These are phyloP conservation scores for Barnettozyma populi DNA, from an alignment of 805 yeast genomes.

Conservation along the genomic window DNA sequence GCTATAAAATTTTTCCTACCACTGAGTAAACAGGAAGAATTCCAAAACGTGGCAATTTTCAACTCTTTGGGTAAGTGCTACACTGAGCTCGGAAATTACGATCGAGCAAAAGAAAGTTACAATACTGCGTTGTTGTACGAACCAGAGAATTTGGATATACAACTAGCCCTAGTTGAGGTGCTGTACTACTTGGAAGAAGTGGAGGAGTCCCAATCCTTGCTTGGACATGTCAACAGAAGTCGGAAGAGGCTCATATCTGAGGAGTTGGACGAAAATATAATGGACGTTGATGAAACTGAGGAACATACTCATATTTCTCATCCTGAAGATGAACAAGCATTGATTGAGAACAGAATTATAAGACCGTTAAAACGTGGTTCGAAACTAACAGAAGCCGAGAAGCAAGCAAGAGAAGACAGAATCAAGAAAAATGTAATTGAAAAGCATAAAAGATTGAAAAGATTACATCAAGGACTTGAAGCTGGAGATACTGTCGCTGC, in stretches of 20 bases:
- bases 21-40: conserved; percentile 50
- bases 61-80: conserved; percentile 69
- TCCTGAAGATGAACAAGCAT: conserved; percentile 14
- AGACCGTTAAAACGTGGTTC: conserved; percentile 27
- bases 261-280: conserved; percentile 12
- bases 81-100: conserved; percentile 64
- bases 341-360: conserved; percentile 18
- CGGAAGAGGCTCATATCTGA: conserved; percentile 24
- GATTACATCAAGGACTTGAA: conserved; percentile 45
- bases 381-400: conserved; percentile 38
- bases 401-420: conserved; percentile 47
- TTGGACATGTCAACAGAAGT: conserved; percentile 48
- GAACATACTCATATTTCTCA: neutral
- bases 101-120: conserved; percentile 57
- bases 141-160: conserved; percentile 64
- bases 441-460: conserved; percentile 47
- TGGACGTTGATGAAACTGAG: neutral
- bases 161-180: conserved; percentile 77
- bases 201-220: conserved; percentile 48
- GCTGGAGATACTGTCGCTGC: conserved; percentile 55
- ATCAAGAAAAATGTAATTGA: conserved; percentile 55
- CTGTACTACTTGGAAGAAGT: conserved; percentile 60
- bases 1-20: conserved; percentile 65
- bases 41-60: conserved; percentile 40
- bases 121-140: conserved; percentile 46